These are phyloP conservation scores for Salix viminalis DNA, from an alignment of 345 rosid species.

Conservation along the genomic window DNA sequence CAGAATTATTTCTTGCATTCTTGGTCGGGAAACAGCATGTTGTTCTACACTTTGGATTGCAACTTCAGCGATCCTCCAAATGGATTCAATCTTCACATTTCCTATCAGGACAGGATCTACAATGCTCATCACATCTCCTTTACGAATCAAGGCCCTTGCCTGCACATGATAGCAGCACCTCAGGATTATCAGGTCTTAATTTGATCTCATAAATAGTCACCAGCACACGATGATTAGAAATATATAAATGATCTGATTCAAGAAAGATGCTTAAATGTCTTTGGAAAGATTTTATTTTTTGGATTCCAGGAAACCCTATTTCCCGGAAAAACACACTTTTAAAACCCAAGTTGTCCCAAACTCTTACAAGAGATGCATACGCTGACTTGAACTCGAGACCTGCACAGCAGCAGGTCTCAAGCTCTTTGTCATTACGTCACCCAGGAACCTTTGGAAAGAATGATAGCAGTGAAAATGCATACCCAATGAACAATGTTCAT, in stretches of 20 bases:
- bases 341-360: too few species aligned
- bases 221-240: not conserved
- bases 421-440: too few species aligned
- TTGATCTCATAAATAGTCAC: not conserved
- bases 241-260: not conserved
- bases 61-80: conserved; percentile 87
- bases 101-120: conserved; percentile 58
- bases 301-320: too few species aligned
- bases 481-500: conserved; percentile 94
- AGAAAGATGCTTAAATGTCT: not conserved
- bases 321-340: too few species aligned
- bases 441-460: not conserved
- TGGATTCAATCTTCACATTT: conserved; percentile 66
- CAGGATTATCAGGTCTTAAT: not conserved
- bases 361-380: too few species aligned
- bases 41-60: conserved; percentile 86
- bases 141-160: conserved; percentile 81
- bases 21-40: conserved; percentile 60
- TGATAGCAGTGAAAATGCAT: conserved; percentile 9
- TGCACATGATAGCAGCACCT: conserved; percentile 21
- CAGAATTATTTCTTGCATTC: conserved; percentile 80
- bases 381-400: too few species aligned
- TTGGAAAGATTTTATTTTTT: not conserved
- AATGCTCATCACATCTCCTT: conserved; percentile 74
- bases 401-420: too few species aligned